Conservation (phyloP, 306 rosid genomes). For the Rubus idaeus region DNA sequence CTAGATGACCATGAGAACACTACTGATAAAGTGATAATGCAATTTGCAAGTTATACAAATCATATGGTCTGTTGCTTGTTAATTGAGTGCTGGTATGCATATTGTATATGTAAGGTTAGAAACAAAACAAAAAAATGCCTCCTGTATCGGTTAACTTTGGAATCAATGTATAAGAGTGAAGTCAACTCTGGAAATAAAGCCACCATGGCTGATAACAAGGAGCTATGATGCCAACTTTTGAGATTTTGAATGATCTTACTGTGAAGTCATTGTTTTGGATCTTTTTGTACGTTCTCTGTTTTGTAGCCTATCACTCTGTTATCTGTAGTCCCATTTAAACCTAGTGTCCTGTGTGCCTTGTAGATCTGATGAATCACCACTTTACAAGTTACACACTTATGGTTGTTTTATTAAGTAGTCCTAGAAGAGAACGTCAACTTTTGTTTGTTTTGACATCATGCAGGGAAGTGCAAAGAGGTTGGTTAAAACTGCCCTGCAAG, state of each 20-base stretch:
- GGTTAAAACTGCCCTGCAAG: slow-evolving; percentile 78
- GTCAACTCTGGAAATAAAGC: slow-evolving; percentile 1
- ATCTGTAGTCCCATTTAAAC: not conserved
- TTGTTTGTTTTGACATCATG: slow-evolving; percentile 26
- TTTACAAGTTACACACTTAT: not conserved
- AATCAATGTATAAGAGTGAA: slow-evolving; percentile 13
- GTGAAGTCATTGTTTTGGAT: not conserved
- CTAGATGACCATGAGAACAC: not conserved
- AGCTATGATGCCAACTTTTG: slow-evolving; percentile 1
- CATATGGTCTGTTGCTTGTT: not conserved
- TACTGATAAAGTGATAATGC: not conserved
- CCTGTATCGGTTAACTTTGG: not conserved
- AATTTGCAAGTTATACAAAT: not conserved
- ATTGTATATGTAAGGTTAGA: not conserved
- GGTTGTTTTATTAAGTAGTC: not conserved
- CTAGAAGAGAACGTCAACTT: not conserved
- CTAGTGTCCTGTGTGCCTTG: not conserved
- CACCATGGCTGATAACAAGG: not conserved
- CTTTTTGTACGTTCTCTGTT: not conserved
- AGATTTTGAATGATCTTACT: not conserved
- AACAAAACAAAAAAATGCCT: not conserved
- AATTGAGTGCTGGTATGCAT: not conserved
- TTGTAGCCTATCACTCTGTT: not conserved
- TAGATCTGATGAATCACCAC: not conserved
- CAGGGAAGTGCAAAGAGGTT: slow-evolving; percentile 97